phyloP scores from a whole-genome alignment of 2,329 filamentous ascomycete species.

The Aspergillus sp. region DNA sequence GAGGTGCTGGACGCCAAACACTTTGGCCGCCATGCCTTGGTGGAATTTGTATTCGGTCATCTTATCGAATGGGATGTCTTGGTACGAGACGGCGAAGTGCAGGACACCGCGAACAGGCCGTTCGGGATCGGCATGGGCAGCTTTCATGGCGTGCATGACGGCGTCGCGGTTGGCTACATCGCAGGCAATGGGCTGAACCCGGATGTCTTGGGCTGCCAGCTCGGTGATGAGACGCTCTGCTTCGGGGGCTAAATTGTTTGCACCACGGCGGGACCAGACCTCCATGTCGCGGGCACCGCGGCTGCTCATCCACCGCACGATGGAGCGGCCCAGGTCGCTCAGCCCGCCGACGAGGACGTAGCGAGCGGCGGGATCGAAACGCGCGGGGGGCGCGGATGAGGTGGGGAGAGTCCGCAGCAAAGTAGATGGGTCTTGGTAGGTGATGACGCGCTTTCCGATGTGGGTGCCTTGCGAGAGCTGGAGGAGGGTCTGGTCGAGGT shows the following conservation, averaged over 20 bases:
- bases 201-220: background rate
- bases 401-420: too few relatives aligned
- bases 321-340: background rate
- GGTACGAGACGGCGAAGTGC: background rate
- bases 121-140: background rate
- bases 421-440: too few relatives aligned
- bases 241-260: too few relatives aligned
- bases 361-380: background rate
- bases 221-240: too few relatives aligned
- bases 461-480: too few relatives aligned
- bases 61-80: background rate
- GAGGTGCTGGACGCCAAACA: background rate
- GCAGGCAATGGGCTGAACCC: background rate
- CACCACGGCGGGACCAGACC: too few relatives aligned
- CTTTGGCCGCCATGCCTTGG: background rate
- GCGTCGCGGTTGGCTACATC: background rate
- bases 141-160: background rate
- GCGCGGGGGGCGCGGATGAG: too few relatives aligned
- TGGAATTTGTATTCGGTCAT: background rate
- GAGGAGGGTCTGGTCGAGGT: too few relatives aligned
- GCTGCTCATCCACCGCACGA: background rate
- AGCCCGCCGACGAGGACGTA: constrained; percentile 1
- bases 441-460: too few relatives aligned
- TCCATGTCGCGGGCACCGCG: background rate
- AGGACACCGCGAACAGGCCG: background rate